phyloP scores from a whole-genome alignment of 2,329 filamentous ascomycete genomes.

The Diplodia seriata region DNA sequence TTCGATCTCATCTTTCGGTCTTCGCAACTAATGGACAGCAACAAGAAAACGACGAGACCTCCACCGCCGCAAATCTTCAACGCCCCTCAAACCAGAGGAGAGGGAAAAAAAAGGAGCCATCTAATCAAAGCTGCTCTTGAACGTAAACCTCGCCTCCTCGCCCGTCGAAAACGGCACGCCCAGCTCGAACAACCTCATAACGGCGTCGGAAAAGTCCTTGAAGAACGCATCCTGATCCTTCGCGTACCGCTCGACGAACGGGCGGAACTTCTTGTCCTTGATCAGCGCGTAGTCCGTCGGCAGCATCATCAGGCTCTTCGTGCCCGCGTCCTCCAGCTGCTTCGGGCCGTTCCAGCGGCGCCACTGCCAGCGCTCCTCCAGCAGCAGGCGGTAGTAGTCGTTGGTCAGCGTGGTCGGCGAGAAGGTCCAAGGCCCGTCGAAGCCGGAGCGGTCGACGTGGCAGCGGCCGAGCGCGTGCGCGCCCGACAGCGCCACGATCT shows the following conservation, averaged over 20 bases:
- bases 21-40: background rate
- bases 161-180: conserved; percentile 81
- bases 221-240: conserved; percentile 93
- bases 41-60: background rate
- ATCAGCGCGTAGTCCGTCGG: conserved; percentile 88
- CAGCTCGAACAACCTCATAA: conserved; percentile 87
- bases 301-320: conserved; percentile 95
- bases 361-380: conserved; percentile 91
- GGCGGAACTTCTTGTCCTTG: conserved; percentile 85
- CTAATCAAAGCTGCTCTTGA: conserved; percentile 55
- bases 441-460: conserved; percentile 88
- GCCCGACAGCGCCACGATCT: conserved; percentile 91
- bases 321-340: conserved; percentile 88
- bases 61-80: background rate
- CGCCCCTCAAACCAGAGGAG: background rate
- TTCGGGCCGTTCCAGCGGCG: conserved; percentile 91
- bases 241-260: conserved; percentile 84
- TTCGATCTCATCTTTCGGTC: background rate
- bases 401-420: conserved; percentile 85
- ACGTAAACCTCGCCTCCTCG: conserved; percentile 53
- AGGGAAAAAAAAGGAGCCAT: background rate
- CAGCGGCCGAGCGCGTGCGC: conserved; percentile 84
- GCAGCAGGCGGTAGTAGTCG: conserved; percentile 87
- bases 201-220: conserved; percentile 83
- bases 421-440: conserved; percentile 82